Base-by-base conservation (phyloP, 1,139 yeast genomes). In the Saccharomyces hybrid region DNA sequence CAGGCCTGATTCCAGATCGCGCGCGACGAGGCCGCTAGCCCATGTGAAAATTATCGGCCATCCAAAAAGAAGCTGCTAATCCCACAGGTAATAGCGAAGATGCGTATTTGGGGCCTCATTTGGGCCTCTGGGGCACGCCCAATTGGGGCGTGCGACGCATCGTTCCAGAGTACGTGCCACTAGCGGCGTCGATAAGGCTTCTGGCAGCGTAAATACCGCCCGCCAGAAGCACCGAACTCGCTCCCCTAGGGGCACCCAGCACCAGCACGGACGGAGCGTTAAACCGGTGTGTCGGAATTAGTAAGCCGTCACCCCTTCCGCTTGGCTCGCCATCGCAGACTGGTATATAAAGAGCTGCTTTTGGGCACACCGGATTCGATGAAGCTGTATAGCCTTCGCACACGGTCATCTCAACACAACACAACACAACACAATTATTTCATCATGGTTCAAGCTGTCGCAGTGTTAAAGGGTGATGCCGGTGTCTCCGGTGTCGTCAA, bases 401-500 rank as follows among this genome's bases (percentile, higher is more conserved):
- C 26, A 16, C 14, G 4, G 3, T 2, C 24, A 21, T 2, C 24
- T 3, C 16, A 16, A 16, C 16, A 38, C 11, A 38, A 11, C 11
- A 28, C 31, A 28, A 28, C 11, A 8, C 29, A 38, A 19, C 4
- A 19, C 24, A 38, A 38, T 38, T 16, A 12, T 16, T 11, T 38
- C 9, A 38, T 38, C 16, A 68, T 67, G 71, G 70, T 62, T 53
- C 61, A 63, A 52, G 68, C 74, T 82, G 97, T 93, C 73, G 98
- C 98, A 74, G 95, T 93, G 66, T 78, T 93, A 67, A 89, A 96
- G 79, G 99, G 99, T 67, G 97, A 90, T 73, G 81, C 95, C 58
- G 83, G 83, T 66, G 96, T 93, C 66, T 73, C 84, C 61, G 99
- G 99, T 71, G 75, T 80, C 62, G 97, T 93, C 66, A 75, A 79